Conservation (phyloP, 192 early-diverging fungal genomes). For the Rhizophlyctis rosea region DNA sequence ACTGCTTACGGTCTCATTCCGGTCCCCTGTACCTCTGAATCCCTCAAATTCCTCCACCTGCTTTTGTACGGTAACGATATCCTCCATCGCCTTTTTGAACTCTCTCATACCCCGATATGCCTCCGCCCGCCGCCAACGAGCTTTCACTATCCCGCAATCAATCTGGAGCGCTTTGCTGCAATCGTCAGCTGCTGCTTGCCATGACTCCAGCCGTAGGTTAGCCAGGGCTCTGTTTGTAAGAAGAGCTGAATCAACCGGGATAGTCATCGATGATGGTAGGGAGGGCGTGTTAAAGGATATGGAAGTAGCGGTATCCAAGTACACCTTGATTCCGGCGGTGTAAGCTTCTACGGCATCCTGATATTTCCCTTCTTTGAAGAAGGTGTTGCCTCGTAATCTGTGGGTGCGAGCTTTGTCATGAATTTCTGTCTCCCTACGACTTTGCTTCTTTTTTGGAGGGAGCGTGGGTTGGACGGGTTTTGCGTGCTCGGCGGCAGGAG, state of each 20-base stretch:
- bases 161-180: conserved; percentile 63
- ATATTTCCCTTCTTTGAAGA: conserved; percentile 32
- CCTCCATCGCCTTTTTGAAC: conserved; percentile 15
- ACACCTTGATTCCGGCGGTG: conserved; percentile 30
- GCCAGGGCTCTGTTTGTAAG: conserved; percentile 82
- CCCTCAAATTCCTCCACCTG: not conserved
- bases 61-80: conserved; percentile 3
- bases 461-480: too few relatives aligned
- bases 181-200: conserved; percentile 55
- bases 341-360: conserved; percentile 31
- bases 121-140: conserved; percentile 25
- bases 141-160: conserved; percentile 49
- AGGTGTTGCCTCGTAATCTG: conserved; percentile 29
- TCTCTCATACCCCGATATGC: conserved; percentile 10
- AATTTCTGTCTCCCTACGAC: conserved; percentile 4
- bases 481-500: not conserved
- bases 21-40: not conserved
- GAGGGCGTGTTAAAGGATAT: not conserved
- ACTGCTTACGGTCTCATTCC: not conserved
- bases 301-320: too few relatives aligned
- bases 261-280: not conserved
- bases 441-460: not conserved
- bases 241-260: conserved; percentile 3
- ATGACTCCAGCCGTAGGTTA: conserved; percentile 63
- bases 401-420: conserved; percentile 8